These are phyloP conservation scores for Mycena capillaripes DNA, from an alignment of 768 basidiomycete species.

Conservation along the genomic window DNA sequence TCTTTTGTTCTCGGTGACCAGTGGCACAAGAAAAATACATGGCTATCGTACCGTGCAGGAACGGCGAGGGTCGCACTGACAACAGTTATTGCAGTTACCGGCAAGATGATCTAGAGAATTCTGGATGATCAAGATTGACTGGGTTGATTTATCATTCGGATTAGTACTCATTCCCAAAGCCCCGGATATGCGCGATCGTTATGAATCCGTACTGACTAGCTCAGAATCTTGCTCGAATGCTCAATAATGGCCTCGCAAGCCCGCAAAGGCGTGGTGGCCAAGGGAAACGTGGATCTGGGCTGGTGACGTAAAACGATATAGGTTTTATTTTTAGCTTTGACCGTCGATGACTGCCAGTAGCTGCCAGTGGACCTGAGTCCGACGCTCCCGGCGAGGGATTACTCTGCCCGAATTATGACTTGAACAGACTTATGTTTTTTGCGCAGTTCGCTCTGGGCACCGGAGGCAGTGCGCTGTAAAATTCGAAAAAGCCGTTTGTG, in stretches of 20 bases:
- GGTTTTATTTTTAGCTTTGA: neutral
- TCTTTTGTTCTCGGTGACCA: conserved; percentile 23
- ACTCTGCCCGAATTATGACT: neutral
- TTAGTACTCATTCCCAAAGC: neutral
- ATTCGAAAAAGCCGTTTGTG: neutral
- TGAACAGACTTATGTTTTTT: neutral
- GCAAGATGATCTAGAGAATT: conserved; percentile 21
- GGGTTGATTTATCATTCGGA: conserved; percentile 2
- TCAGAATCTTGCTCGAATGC: neutral
- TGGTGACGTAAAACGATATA: conserved; percentile 1
- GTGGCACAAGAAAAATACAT: neutral
- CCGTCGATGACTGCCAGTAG: neutral
- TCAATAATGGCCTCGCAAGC: neutral
- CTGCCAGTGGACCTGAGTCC: no score
- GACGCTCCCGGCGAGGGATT: neutral
- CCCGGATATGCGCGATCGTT: conserved; percentile 8
- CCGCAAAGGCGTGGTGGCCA: conserved; percentile 17
- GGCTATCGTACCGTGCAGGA: neutral
- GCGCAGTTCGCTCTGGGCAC: neutral
- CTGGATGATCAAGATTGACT: conserved; percentile 18
- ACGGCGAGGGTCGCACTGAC: neutral
- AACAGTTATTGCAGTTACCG: neutral
- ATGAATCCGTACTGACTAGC: conserved; percentile 4
- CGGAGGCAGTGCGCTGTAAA: neutral
- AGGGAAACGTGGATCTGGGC: neutral